phyloP scores from a whole-genome alignment of 2,329 filamentous ascomycete species.

The Aspergillus carbonarius region DNA sequence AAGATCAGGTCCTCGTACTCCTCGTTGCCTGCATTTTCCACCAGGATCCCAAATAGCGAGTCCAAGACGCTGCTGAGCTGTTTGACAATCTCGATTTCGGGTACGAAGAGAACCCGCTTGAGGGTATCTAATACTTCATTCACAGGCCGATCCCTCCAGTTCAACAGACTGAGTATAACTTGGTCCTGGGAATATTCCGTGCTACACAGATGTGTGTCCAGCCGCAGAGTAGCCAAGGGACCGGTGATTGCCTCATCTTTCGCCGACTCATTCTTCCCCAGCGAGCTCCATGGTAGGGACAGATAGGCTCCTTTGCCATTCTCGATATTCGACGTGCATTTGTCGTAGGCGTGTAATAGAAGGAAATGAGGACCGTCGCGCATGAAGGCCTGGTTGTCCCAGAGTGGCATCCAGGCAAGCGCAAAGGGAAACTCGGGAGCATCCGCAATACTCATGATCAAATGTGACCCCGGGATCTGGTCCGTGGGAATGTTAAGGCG shows the following conservation, averaged over 20 bases:
- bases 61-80: slow-evolving; percentile 86
- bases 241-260: slow-evolving; percentile 74
- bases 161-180: slow-evolving; percentile 75
- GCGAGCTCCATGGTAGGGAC: slow-evolving; percentile 73
- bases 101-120: slow-evolving; percentile 84
- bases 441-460: slow-evolving; percentile 88
- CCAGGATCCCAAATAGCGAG: slow-evolving; percentile 84
- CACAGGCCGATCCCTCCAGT: slow-evolving; percentile 76
- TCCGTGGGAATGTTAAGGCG: slow-evolving; percentile 74
- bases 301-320: slow-evolving; percentile 83
- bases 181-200: slow-evolving; percentile 93
- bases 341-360: slow-evolving; percentile 86
- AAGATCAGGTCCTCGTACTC: slow-evolving; percentile 93
- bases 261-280: slow-evolving; percentile 63
- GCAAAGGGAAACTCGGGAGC: slow-evolving; percentile 86
- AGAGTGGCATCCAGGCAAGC: slow-evolving; percentile 87
- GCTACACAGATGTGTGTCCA: slow-evolving; percentile 88
- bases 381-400: slow-evolving; percentile 88
- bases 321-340: slow-evolving; percentile 72
- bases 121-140: slow-evolving; percentile 72
- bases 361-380: slow-evolving; percentile 79
- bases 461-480: slow-evolving; percentile 78
- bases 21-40: slow-evolving; percentile 86
- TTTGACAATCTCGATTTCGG: slow-evolving; percentile 97
- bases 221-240: slow-evolving; percentile 72